Percentiles rank a stretch among this genome's conserved stretches.
These are phyloP conservation scores for Cladophialophora carrionii DNA, from an alignment of 2,329 filamentous ascomycete species.

Conservation along the genomic window DNA sequence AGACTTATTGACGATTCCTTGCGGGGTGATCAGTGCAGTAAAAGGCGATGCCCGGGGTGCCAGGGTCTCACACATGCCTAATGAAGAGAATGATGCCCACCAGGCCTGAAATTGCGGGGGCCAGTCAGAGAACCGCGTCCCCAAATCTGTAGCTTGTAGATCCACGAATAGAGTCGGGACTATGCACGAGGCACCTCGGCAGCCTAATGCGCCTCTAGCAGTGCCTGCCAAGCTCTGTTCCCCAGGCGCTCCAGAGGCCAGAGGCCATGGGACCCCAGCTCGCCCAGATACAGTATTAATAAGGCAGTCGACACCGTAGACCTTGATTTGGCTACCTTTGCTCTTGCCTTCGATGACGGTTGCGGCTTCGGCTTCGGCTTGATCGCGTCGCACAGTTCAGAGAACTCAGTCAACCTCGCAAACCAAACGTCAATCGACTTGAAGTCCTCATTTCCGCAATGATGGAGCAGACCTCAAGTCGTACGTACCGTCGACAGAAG, in stretches of 20 bases:
- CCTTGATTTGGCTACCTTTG: background rate
- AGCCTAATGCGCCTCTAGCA: background rate
- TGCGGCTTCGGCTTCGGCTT: too few relatives aligned
- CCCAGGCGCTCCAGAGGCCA: background rate
- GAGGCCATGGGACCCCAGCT: conserved; percentile 1
- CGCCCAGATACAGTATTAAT: background rate
- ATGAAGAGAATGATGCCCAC: background rate
- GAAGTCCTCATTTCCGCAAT: background rate
- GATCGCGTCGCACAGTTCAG: background rate
- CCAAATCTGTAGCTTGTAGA: background rate
- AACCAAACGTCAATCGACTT: conserved; percentile 1
- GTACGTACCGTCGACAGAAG: conserved; percentile 25
- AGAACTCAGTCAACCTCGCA: background rate
- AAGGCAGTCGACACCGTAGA: background rate
- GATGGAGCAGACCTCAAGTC: conserved; percentile 28
- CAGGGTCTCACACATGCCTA: background rate
- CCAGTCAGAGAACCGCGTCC: background rate
- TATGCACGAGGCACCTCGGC: background rate
- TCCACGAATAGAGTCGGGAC: background rate
- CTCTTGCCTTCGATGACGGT: conserved; percentile 1
- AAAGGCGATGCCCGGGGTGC: background rate
- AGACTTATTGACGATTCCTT: background rate
- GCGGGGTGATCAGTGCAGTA: background rate
- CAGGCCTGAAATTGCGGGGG: conserved; percentile 6
- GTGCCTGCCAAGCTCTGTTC: conserved; percentile 3